Conservation (phyloP, 345 rosid species). For the Salix purpurea region DNA sequence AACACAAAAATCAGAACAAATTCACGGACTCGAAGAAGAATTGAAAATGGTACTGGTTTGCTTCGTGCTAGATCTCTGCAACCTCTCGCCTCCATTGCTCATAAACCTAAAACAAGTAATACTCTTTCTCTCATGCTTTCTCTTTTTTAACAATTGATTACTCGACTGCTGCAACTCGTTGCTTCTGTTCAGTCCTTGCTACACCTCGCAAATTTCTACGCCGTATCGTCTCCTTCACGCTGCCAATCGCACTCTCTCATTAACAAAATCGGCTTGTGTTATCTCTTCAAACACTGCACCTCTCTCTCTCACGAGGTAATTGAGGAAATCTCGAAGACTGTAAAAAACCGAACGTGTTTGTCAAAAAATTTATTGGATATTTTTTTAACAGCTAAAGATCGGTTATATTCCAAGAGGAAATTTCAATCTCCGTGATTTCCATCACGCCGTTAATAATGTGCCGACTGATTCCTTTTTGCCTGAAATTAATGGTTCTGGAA, state of each 20-base stretch:
- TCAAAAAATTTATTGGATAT: too few species aligned
- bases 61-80: constrained; percentile 67
- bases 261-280: constrained; percentile 67
- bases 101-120: constrained; percentile 64
- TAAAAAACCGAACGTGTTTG: too few species aligned
- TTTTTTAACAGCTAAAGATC: constrained; percentile 45
- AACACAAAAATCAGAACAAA: neutral
- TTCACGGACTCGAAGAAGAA: neutral
- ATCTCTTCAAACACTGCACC: constrained; percentile 42
- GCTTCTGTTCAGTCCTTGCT: constrained; percentile 49
- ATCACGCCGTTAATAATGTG: constrained; percentile 66
- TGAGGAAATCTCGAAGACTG: neutral
- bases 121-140: neutral
- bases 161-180: constrained; percentile 15
- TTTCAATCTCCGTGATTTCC: constrained; percentile 71
- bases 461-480: constrained; percentile 58
- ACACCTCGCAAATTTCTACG: constrained; percentile 66
- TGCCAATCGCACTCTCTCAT: constrained; percentile 34
- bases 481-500: constrained; percentile 49
- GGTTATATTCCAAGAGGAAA: constrained; percentile 60
- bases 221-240: constrained; percentile 38
- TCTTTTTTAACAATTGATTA: constrained; percentile 10
- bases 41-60: constrained; percentile 55
- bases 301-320: constrained; percentile 57
- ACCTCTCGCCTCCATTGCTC: constrained; percentile 54